A percentile compares a stretch with the other conserved stretches of the same genome.
Conservation (phyloP, 352 stramenopile species). For the Globisporangium nodosum region DNA sequence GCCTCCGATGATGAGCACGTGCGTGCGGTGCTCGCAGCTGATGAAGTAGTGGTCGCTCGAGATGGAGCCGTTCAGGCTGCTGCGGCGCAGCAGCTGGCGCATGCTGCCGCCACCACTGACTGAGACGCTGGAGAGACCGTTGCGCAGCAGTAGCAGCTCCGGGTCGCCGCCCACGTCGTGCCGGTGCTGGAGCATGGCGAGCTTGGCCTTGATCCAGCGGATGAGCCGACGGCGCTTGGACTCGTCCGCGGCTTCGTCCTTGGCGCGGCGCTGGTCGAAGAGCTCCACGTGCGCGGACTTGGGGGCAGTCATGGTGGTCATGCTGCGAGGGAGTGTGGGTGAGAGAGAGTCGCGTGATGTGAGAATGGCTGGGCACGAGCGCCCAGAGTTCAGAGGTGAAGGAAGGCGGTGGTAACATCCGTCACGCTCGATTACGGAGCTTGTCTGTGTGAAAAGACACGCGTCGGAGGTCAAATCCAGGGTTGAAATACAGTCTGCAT, state of each 20-base stretch:
- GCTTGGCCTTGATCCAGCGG: slow-evolving; percentile 53
- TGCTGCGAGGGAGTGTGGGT: too few species aligned
- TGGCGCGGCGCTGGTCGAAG: slow-evolving; percentile 34
- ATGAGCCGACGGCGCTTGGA: slow-evolving; percentile 54
- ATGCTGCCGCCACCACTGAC: not conserved
- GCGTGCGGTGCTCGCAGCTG: slow-evolving; percentile 13
- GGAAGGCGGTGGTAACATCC: too few species aligned
- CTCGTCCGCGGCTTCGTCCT: slow-evolving; percentile 30
- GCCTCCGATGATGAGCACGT: slow-evolving; percentile 43
- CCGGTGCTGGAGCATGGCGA: slow-evolving; percentile 25
- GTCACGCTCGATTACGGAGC: too few species aligned
- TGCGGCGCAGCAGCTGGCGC: slow-evolving; percentile 7
- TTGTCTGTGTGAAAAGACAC: too few species aligned
- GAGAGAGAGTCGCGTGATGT: too few species aligned
- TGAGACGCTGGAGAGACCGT: slow-evolving; percentile 2
- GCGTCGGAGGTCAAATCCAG: too few species aligned
- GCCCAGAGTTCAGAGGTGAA: too few species aligned
- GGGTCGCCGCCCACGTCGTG: slow-evolving; percentile 16
- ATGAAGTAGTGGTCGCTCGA: slow-evolving; percentile 4
- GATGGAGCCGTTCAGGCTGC: slow-evolving; percentile 12
- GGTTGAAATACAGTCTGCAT: too few species aligned
- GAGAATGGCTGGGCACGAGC: too few species aligned
- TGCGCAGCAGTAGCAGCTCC: not conserved
- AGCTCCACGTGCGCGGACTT: slow-evolving; percentile 7
- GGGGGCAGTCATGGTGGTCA: slow-evolving; percentile 6